Percentiles rank a stretch among this genome's conserved stretches.
phyloP scores from a whole-genome alignment of 2,329 filamentous ascomycete species.

The Scedosporium aurantiacum region DNA sequence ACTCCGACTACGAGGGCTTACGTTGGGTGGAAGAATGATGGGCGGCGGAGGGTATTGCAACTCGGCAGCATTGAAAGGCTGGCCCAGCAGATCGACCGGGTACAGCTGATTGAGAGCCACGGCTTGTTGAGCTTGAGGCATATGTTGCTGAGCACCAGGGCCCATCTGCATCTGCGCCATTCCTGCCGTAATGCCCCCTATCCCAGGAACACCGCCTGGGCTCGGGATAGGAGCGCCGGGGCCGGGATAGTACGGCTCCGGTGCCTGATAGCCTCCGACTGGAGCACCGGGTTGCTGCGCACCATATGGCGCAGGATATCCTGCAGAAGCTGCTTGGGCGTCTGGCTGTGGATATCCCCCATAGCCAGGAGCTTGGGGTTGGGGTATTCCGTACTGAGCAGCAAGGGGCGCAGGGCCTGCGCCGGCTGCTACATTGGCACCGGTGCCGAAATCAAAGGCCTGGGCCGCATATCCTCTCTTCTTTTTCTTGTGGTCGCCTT shows the following conservation, averaged over 20 bases:
- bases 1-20: slow-evolving; percentile 37
- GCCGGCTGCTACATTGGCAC: slow-evolving; percentile 57
- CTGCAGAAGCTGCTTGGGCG: slow-evolving; percentile 27
- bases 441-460: slow-evolving; percentile 84
- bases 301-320: slow-evolving; percentile 27
- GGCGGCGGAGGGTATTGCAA: slow-evolving; percentile 84
- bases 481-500: slow-evolving; percentile 60
- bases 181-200: slow-evolving; percentile 65
- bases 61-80: slow-evolving; percentile 90
- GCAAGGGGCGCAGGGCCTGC: slow-evolving; percentile 31
- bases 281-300: slow-evolving; percentile 30
- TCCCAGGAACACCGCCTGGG: slow-evolving; percentile 34
- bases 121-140: slow-evolving; percentile 30
- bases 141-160: slow-evolving; percentile 24
- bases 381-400: slow-evolving; percentile 39
- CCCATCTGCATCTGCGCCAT: slow-evolving; percentile 81
- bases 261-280: slow-evolving; percentile 55
- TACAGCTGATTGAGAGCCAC: slow-evolving; percentile 69
- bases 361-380: slow-evolving; percentile 37
- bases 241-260: slow-evolving; percentile 52
- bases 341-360: slow-evolving; percentile 48
- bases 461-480: slow-evolving; percentile 91
- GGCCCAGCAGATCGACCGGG: slow-evolving; percentile 80
- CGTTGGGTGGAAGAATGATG: slow-evolving; percentile 83
- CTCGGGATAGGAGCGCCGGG: slow-evolving; percentile 23